Evolutionary conservation across 225 moss, liverwort and hornwort species (phyloP), one percentile per base, ranked within the genome.

Genomic region (Marchantia polymorpha): DNA sequence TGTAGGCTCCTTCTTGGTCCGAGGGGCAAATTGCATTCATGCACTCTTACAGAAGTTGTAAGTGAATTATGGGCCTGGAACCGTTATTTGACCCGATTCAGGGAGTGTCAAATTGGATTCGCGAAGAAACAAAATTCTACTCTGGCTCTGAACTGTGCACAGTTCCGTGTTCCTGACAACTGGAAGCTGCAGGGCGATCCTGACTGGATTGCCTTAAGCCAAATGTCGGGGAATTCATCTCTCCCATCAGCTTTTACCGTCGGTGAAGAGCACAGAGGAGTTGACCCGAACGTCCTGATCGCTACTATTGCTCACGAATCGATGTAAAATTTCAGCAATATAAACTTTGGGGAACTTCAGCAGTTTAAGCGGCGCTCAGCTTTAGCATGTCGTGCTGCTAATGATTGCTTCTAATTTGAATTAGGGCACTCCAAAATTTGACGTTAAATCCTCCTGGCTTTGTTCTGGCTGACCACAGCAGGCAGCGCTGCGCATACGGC

Each of bases 331-430:
- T 59, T 39, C n/a, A 31, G n/a, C n/a, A n/a, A n/a, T n/a, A n/a
- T n/a, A n/a, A n/a, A n/a, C n/a, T 27, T 75, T 19, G 58, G 75
- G 75, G 75, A 60, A 59, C n/a, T 59, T 29, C 75, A 75, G 75
- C 26, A 58, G 60, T 59, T 39, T 59, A 26, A 75, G 59, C 31
- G 56, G 59, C 59, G 19, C 75, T 53, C 73, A n/a, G 49, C 51
- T 22, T 49, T 46, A 14, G 4, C 22, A 69, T 31, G 46, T 69
- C 16, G 7, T 48, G 46, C 12, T 69, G 14, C 47, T 22, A 7
- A 20, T 69, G 15, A 69, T 22, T 69, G 31, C 39, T 39, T 39
- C 5, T 39, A 39, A 2, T 39, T 2, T 39, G 39, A 39, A 39
- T 39, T 39, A 39, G 39, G 39, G 39, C 39, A 39, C 39, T 39